Base-by-base conservation (phyloP, 257 asterid species). In the Petrea volubilis region DNA sequence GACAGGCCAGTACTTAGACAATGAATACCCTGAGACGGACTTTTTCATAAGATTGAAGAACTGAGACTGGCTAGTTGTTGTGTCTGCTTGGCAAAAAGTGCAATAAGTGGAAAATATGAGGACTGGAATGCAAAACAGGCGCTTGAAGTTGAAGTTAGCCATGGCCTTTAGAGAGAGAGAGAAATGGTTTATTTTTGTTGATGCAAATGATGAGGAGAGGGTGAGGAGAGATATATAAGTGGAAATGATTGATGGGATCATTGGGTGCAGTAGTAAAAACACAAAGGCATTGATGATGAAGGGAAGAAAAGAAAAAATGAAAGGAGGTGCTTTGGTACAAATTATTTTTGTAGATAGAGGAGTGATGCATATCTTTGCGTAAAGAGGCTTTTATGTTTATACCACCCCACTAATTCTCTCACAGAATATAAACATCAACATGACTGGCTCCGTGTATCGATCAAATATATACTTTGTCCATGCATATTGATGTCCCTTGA, bases 311-410 rank as follows among this genome's bases (percentile, higher is more conserved):
- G n/a, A n/a, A n/a, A n/a, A n/a, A n/a, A n/a, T n/a, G n/a, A n/a
- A 38, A 58, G 68, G 78, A 79, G 87, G 83, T 86, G 80, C 85
- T 23, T 59, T 51, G 40, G 62, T 74, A 84, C 70, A 51, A n/a
- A n/a, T n/a, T n/a, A n/a, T n/a, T n/a, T 69, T 62, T 50, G 56
- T 75, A 74, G 76, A 62, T 49, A 68, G 46, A 58, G 46, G 73
- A 64, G 74, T 61, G 79, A 77, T 71, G 77, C 77, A 72, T 65
- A 68, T 73, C 79, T 82, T 86, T 78, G 77, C 79, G 72, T 75
- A 84, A 85, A 87, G 88, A 77, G 68, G 75, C 88, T 18, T 88
- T 89, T 87, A 77, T 83, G 84, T 70, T 80, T 82, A 80, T 88
- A 73, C 86, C 73, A 38, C 75, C 31, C 85, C 84, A 82, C 81